Conservation (phyloP, 345 rosid genomes). For the Eucalyptus pauciflora region DNA sequence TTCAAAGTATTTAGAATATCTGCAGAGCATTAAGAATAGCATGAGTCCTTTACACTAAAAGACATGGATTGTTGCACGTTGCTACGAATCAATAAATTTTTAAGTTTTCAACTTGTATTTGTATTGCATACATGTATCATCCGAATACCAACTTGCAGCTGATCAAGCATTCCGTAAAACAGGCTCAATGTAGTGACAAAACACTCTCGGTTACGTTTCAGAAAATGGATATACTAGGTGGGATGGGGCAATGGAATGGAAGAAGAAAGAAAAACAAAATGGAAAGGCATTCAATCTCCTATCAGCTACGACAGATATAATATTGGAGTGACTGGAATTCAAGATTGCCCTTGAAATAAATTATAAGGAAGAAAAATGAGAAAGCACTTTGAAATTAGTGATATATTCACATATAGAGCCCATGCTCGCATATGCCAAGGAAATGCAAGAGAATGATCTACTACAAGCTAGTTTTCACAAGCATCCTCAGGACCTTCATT, state of each 20-base stretch:
- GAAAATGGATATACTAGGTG: background rate
- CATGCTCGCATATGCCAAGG: background rate
- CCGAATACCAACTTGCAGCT: background rate
- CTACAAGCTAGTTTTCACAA: background rate
- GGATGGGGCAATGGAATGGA: background rate
- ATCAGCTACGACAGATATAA: background rate
- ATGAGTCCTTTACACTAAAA: background rate
- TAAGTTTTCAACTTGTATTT: background rate
- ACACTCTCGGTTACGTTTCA: background rate
- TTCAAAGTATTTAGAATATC: slow-evolving; percentile 33
- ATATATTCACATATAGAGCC: background rate
- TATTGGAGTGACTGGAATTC: background rate
- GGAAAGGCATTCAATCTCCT: background rate
- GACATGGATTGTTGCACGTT: background rate
- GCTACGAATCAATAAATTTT: background rate
- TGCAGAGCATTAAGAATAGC: slow-evolving; percentile 39
- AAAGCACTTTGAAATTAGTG: background rate
- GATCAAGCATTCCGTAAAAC: background rate
- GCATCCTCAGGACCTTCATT: background rate
- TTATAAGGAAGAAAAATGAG: background rate
- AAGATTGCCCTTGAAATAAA: background rate
- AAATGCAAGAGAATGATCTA: background rate
- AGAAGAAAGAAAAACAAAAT: background rate
- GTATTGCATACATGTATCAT: background rate
- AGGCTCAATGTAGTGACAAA: background rate